Evolutionary conservation across 2,329 filamentous ascomycete species (phyloP).

Genomic region (Cyphellophora attinorum): DNA sequence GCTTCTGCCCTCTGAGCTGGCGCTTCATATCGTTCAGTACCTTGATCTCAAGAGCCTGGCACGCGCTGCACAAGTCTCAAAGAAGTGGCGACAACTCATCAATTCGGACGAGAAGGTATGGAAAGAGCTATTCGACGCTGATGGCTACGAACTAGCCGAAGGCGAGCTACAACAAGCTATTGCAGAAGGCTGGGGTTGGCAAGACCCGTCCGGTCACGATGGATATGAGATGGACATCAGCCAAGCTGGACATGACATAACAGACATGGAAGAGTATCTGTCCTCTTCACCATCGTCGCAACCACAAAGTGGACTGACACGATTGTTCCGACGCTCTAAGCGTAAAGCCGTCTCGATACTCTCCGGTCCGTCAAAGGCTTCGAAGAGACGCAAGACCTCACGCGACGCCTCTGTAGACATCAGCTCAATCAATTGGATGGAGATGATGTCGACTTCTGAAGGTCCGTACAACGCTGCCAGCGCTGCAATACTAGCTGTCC

Average conservation of each 20-base stretch:
- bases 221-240: slow-evolving; percentile 77
- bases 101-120: slow-evolving; percentile 92
- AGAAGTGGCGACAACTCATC: slow-evolving; percentile 81
- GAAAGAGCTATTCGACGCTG: slow-evolving; percentile 81
- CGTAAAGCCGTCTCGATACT: slow-evolving; percentile 38
- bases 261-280: slow-evolving; percentile 26
- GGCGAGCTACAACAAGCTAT: slow-evolving; percentile 83
- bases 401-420: slow-evolving; percentile 29
- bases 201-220: slow-evolving; percentile 66
- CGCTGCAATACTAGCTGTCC: slow-evolving; percentile 71
- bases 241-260: slow-evolving; percentile 30
- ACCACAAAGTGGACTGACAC: slow-evolving; percentile 10
- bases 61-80: slow-evolving; percentile 84
- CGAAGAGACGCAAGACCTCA: slow-evolving; percentile 44
- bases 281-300: slow-evolving; percentile 10
- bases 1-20: slow-evolving; percentile 75
- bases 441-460: slow-evolving; percentile 49
- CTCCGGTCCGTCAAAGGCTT: slow-evolving; percentile 39
- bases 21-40: slow-evolving; percentile 77
- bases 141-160: slow-evolving; percentile 68
- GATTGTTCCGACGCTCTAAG: slow-evolving; percentile 28
- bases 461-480: slow-evolving; percentile 80
- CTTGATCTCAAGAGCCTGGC: slow-evolving; percentile 80
- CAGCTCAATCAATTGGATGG: slow-evolving; percentile 35
- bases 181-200: slow-evolving; percentile 92